These are phyloP conservation scores for Drechslerella dactyloides DNA, from an alignment of 2,329 filamentous ascomycete genomes.

Conservation along the genomic window DNA sequence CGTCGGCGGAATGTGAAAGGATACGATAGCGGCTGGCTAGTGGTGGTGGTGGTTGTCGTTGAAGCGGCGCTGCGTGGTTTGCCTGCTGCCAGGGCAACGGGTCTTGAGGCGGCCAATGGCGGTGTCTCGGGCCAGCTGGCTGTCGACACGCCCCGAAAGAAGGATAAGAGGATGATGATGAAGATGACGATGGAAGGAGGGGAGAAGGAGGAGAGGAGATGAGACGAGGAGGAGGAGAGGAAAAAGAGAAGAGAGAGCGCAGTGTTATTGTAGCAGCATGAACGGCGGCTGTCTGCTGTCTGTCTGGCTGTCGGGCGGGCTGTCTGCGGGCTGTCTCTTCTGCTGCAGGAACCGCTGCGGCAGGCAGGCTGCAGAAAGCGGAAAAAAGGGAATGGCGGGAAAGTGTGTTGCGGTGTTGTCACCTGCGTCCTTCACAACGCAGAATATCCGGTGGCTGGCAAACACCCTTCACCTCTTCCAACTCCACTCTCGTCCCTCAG, in stretches of 20 bases:
- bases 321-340: too few species aligned
- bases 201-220: conserved; percentile 2
- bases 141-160: not conserved
- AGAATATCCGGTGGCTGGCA: conserved; percentile 46
- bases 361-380: conserved; percentile 6
- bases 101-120: conserved; percentile 23
- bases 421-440: conserved; percentile 18
- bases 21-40: not conserved
- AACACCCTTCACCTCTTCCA: too few species aligned
- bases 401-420: not conserved
- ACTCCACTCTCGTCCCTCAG: too few species aligned
- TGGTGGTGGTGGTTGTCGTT: conserved; percentile 12
- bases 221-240: not conserved
- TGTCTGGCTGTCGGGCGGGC: too few species aligned
- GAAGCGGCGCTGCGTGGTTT: conserved; percentile 12
- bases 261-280: too few species aligned
- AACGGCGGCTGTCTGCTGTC: too few species aligned
- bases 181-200: conserved; percentile 5
- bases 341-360: conserved; percentile 17
- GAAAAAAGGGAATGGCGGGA: not conserved
- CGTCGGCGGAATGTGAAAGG: not conserved
- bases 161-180: conserved; percentile 5
- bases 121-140: not conserved
- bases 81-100: conserved; percentile 47
- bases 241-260: conserved; percentile 17